Evolutionary conservation across 2,329 filamentous ascomycete species (phyloP), one percentile per base, ranked within the genome.

Genomic region (Arthroderma uncinatum): DNA sequence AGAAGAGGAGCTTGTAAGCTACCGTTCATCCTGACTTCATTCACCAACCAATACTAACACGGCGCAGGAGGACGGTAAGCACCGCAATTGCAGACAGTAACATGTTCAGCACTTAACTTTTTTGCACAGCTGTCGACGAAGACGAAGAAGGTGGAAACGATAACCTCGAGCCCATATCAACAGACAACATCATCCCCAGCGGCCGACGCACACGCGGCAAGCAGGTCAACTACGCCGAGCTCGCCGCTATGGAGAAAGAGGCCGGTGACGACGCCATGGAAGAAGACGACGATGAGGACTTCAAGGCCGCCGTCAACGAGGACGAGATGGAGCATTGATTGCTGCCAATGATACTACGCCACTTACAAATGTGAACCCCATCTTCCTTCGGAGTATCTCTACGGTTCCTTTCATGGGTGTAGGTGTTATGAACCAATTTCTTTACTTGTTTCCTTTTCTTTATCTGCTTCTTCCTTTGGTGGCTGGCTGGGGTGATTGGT

Each of bases 161-260:
- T 67, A 86, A 87, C 73, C 82, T 95, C 79, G 88, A 94, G 70
- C 91, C 92, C 75, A 96, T 98, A 71, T 89, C 95, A 70, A 78
- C 82, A 58, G 82, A 82, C 71, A 97, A 97, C 80, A 95, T 97
- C 71, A 84, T 97, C 69, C 71, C 76, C 59, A 81, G 79, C 62
- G 85, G 85, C 62, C 82, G 85, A 66, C 92, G 93, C 73, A 97
- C 92, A 62, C 92, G 92, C 68, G 91, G 91, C 69, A 88, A 89
- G 73, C 81, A 84, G 68, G 96, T 97, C 71, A 89, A 97, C 79
- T 97, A 89, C 75, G 86, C 87, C 67, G 90, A 95, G 78, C 91
- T 91, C 19, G 89, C 89, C 25, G 80, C 87, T 73, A 84, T 95
- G 73, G 81, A 87, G 30, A 89, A 90, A 47, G 87, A 93, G 0